Percentiles rank a stretch among this genome's conserved stretches.
Evolutionary conservation across 495 filamentous ascomycete genomes (phyloP).

Genomic region (Penicillium desertorum): DNA sequence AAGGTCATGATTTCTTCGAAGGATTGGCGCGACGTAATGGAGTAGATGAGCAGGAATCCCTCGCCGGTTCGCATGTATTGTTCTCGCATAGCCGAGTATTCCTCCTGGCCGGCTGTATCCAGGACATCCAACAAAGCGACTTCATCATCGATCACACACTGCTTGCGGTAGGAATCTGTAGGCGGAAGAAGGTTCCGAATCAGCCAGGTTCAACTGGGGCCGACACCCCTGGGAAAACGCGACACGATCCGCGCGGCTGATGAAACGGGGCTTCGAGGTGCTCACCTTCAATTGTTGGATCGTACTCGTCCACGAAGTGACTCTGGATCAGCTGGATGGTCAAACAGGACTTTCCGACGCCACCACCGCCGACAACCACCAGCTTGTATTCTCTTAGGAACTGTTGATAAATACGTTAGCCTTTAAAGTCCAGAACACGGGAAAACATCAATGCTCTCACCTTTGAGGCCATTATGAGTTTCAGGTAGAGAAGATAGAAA

Average conservation of each 20-base stretch:
- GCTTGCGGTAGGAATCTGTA: constrained; percentile 98
- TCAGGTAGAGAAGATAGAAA: constrained; percentile 6
- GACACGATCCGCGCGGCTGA: constrained; percentile 11
- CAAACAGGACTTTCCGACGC: constrained; percentile 98
- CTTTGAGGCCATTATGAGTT: constrained; percentile 32
- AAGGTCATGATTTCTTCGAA: constrained; percentile 98
- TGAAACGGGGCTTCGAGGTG: background rate
- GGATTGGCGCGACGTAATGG: constrained; percentile 92
- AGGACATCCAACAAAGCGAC: constrained; percentile 95
- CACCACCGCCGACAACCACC: constrained; percentile 96
- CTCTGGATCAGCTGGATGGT: constrained; percentile 99
- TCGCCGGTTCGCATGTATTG: constrained; percentile 99
- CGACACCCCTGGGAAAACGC: background rate
- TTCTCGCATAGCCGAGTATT: constrained; percentile 99
- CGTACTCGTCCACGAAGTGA: constrained; percentile 99
- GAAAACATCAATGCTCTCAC: constrained; percentile 21
- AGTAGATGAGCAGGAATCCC: constrained; percentile 97
- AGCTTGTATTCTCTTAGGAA: constrained; percentile 99
- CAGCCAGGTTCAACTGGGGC: constrained; percentile 10
- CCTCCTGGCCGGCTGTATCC: constrained; percentile 97
- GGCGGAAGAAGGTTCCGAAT: constrained; percentile 15
- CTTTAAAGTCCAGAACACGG: constrained; percentile 9
- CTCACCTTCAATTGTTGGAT: constrained; percentile 98
- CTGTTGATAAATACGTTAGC: constrained; percentile 42
- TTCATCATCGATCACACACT: constrained; percentile 98